Evolutionary conservation across 2,329 filamentous ascomycete species (phyloP).

Genomic region (Colletotrichum liriopes): DNA sequence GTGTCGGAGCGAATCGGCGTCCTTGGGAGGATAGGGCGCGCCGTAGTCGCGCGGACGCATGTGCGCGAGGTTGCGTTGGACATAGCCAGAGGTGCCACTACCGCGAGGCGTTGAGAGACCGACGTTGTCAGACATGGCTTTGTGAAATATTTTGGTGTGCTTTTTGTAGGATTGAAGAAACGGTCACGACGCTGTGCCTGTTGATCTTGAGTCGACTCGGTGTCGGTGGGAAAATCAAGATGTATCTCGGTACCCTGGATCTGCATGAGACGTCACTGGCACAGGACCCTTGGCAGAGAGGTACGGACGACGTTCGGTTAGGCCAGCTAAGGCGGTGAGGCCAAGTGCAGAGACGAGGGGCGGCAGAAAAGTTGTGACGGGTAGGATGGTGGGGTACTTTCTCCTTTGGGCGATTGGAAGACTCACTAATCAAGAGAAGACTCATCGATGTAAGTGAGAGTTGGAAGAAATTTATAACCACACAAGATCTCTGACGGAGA

Average conservation of each 20-base stretch:
- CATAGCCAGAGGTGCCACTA: slow-evolving; percentile 96
- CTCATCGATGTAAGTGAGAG: slow-evolving; percentile 41
- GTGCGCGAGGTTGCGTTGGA: slow-evolving; percentile 94
- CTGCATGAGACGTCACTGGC: slow-evolving; percentile 36
- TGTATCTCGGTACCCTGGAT: slow-evolving; percentile 22
- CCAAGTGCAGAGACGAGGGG: not conserved
- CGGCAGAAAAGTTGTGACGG: slow-evolving; percentile 38
- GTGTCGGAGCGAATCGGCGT: slow-evolving; percentile 79
- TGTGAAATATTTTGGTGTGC: not conserved
- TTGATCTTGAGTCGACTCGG: slow-evolving; percentile 4
- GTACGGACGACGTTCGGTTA: slow-evolving; percentile 23
- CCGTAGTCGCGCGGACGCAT: slow-evolving; percentile 86
- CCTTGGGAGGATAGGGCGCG: slow-evolving; percentile 81
- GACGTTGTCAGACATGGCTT: slow-evolving; percentile 94
- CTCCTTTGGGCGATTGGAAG: slow-evolving; percentile 35
- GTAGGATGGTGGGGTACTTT: slow-evolving; percentile 40
- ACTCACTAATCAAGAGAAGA: slow-evolving; percentile 35
- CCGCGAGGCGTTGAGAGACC: slow-evolving; percentile 95
- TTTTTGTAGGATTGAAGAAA: not conserved
- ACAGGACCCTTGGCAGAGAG: slow-evolving; percentile 32
- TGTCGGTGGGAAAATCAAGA: slow-evolving; percentile 23
- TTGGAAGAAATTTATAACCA: slow-evolving; percentile 1
- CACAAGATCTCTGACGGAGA: not conserved
- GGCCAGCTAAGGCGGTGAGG: slow-evolving; percentile 35
- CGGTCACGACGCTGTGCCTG: not conserved